Evolutionary conservation across 441 rosid genomes (phyloP), one percentile per base, ranked within the genome.

Genomic region (Corymbia citriodora): DNA sequence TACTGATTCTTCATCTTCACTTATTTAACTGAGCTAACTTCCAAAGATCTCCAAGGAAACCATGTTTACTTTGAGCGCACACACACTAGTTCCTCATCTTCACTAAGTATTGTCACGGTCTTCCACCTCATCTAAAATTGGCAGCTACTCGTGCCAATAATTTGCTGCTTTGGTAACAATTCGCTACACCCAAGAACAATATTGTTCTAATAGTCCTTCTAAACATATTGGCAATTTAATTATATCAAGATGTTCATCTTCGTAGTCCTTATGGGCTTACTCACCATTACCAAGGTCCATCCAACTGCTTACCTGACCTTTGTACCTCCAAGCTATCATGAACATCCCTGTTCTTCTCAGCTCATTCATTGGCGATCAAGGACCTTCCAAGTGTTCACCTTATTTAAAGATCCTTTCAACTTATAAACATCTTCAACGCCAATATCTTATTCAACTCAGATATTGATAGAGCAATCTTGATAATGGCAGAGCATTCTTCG

Each of bases 21-120:
- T 57, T 0, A 57, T 57, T 57, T 57, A 13, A 57, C 14, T 23
- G 0, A 57, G 63, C 10, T 0, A 0, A 29, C 29, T 57, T 57
- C 13, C 63, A 57, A 57, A 57, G 0, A 57, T 57, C 63, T 57
- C 29, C 63, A 23, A 57, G 29, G 63, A 57, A 57, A 57, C 29
- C 29, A 23, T 0, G 3, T 57, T 57, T 23, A 57, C 29, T 57
- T 0, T 57, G 25, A 57, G 4, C 63, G 4, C 63, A 57, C 63
- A 57, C 63, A 57, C 13, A 0, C 0, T 4, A 0, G 63, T 57
- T 57, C 63, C 63, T 57, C 63, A 57, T 57, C 14, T 57, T 57
- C 63, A 23, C 7, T 23, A 6, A 27, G 0, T 59, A 27, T 61
- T 27, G 31, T 61, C 68, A 61, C 1, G 6, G 31, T 27, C 17